phyloP scores from a whole-genome alignment of 1,284 basidiomycete genomes.

The Polyporus tsugae region DNA sequence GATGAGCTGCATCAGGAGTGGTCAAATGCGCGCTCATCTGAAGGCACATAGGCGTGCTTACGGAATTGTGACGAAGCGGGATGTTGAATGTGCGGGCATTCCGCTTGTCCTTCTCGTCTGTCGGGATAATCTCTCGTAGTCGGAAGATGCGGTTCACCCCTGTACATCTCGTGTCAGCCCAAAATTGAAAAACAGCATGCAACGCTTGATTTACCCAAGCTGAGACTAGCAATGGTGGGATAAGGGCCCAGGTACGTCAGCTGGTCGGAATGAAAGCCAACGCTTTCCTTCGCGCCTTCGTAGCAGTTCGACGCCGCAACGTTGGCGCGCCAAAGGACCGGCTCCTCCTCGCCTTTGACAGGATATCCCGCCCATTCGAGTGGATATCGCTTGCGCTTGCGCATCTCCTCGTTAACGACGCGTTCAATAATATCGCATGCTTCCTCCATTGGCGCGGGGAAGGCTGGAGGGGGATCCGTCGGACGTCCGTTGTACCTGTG shows the following conservation, averaged over 20 bases:
- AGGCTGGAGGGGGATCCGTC: constrained; percentile 63
- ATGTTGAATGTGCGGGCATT: constrained; percentile 85
- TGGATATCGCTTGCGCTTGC: constrained; percentile 65
- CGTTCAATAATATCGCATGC: constrained; percentile 82
- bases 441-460: constrained; percentile 78
- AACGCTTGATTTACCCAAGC: constrained; percentile 68
- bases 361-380: constrained; percentile 77
- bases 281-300: constrained; percentile 83
- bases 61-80: constrained; percentile 85
- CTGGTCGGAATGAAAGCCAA: constrained; percentile 88
- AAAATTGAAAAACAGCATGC: not conserved
- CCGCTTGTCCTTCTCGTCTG: constrained; percentile 60
- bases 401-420: constrained; percentile 80
- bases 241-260: constrained; percentile 87
- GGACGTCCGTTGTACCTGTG: constrained; percentile 81
- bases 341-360: constrained; percentile 41
- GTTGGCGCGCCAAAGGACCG: constrained; percentile 80
- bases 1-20: constrained; percentile 58
- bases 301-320: constrained; percentile 94
- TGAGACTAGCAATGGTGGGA: constrained; percentile 92
- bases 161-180: not conserved
- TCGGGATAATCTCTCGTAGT: constrained; percentile 77
- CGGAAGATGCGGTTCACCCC: constrained; percentile 68
- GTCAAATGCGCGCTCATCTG: constrained; percentile 8
- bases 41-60: constrained; percentile 39